Percentiles rank a stretch among this genome's conserved stretches.
Evolutionary conservation across 225 moss, liverwort and hornwort species (phyloP).

Genomic region (Bryoerythrophyllum caledonicum): DNA sequence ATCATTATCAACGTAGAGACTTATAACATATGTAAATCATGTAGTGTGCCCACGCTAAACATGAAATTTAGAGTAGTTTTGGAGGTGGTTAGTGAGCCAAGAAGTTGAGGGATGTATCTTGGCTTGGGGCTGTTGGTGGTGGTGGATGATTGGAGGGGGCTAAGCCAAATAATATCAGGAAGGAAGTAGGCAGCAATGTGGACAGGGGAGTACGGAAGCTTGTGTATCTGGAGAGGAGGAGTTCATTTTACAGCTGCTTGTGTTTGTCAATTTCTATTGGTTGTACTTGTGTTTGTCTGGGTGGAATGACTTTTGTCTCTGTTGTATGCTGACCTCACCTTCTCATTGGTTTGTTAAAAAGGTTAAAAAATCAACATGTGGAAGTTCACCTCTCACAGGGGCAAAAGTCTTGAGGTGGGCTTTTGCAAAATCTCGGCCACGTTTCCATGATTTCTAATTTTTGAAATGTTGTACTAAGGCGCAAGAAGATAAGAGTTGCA

Average conservation of each 20-base stretch:
- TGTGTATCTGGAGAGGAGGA: neutral
- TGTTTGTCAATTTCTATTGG: conserved; percentile 14
- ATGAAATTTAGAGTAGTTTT: too few species aligned
- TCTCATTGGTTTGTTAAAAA: neutral
- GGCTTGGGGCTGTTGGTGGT: neutral
- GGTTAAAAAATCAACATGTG: neutral
- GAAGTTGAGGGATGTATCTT: conserved; percentile 9
- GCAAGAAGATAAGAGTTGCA: too few species aligned
- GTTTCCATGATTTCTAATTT: too few species aligned
- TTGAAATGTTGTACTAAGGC: too few species aligned
- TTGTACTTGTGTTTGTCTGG: conserved; percentile 9
- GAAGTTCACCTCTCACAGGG: neutral
- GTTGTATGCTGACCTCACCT: neutral
- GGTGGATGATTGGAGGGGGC: neutral
- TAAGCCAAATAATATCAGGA: neutral
- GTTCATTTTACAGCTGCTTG: neutral
- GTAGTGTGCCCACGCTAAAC: too few species aligned
- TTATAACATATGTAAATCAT: too few species aligned
- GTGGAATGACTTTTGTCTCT: neutral
- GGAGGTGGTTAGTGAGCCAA: conserved; percentile 12
- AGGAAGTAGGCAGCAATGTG: neutral
- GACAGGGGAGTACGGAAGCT: neutral
- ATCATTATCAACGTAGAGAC: too few species aligned
- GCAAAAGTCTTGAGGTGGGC: too few species aligned
- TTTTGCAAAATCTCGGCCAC: too few species aligned